Conservation (phyloP, 1,284 basidiomycete genomes). For the Cryptococcus amylolentus region DNA sequence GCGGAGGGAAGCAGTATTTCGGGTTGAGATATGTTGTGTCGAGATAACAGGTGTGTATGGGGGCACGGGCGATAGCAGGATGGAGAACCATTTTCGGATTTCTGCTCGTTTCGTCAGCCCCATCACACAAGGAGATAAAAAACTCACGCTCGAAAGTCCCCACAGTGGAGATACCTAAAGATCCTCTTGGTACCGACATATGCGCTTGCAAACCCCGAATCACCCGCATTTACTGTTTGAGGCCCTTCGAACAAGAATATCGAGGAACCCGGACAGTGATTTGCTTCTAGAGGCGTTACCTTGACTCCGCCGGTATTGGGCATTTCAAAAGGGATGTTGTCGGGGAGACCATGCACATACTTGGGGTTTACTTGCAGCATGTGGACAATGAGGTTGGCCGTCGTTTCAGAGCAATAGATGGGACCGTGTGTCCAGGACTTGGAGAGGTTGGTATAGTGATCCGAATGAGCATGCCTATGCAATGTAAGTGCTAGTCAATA, state of each 20-base stretch:
- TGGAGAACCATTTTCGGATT: constrained; percentile 77
- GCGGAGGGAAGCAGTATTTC: constrained; percentile 90
- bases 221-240: constrained; percentile 83
- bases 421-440: constrained; percentile 83
- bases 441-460: constrained; percentile 87
- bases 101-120: constrained; percentile 38
- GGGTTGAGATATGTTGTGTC: constrained; percentile 97
- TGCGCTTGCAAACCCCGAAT: constrained; percentile 66
- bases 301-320: constrained; percentile 79
- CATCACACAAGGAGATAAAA: too few species aligned
- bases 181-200: constrained; percentile 64
- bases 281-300: constrained; percentile 94
- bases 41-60: constrained; percentile 82
- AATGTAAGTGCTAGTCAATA: neutral
- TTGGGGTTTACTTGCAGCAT: constrained; percentile 81
- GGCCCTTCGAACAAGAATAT: constrained; percentile 89
- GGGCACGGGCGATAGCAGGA: constrained; percentile 70
- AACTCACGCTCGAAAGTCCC: constrained; percentile 79
- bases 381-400: constrained; percentile 83
- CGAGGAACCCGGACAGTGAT: constrained; percentile 94
- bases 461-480: constrained; percentile 82
- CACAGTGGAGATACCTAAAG: constrained; percentile 93
- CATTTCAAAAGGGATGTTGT: constrained; percentile 69
- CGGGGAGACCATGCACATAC: constrained; percentile 74
- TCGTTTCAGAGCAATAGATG: constrained; percentile 90